Base-by-base conservation (phyloP, 768 basidiomycete genomes). In the Tricholomella constricta region DNA sequence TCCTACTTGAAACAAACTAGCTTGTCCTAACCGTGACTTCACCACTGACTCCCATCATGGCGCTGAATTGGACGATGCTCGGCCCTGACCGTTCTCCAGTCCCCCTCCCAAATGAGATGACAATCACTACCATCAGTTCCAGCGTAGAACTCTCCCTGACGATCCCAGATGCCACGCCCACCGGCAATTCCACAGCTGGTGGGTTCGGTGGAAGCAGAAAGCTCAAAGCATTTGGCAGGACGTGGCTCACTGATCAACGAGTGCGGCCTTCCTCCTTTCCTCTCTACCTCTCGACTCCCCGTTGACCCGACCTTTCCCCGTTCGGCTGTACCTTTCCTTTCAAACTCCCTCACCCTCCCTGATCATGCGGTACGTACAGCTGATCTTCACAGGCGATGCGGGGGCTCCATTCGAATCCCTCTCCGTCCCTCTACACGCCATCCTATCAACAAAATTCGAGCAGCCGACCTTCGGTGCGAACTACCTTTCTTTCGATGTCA, bases 41-140 rank as follows among this genome's bases (percentile, higher is more conserved):
- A n/a, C n/a, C n/a, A n/a, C n/a, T n/a, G n/a, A 40, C 60, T 41
- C 36, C 48, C 45, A 70, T 59, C 59, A 91, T 91, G 90, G 85
- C 89, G 6, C 76, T 92, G 37, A 90, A 92, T 72, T 90, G 86
- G 85, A 78, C 80, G 0, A 88, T 88, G 79, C 74, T 91, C 22
- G 76, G 75, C 51, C 66, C 76, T 4, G 75, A 84, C 36, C 77
- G 81, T 46, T 70, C 77, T 9, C 86, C 87, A 4, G 72, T 89
- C 9, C 86, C 86, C 14, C 72, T 91, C 17, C 83, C 79, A 0
- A 68, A 82, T 38, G 90, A 93, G 66, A 70, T 72, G 63, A 78
- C 72, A 1, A 78, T 91, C 34, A 78, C 80, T 12, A 75, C 74
- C 1, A 61, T 88, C 50, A 79, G 83, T 46, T 68, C 76, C 12